Evolutionary conservation across 2,329 filamentous ascomycete genomes (phyloP).

Genomic region (Chalara sp.): DNA sequence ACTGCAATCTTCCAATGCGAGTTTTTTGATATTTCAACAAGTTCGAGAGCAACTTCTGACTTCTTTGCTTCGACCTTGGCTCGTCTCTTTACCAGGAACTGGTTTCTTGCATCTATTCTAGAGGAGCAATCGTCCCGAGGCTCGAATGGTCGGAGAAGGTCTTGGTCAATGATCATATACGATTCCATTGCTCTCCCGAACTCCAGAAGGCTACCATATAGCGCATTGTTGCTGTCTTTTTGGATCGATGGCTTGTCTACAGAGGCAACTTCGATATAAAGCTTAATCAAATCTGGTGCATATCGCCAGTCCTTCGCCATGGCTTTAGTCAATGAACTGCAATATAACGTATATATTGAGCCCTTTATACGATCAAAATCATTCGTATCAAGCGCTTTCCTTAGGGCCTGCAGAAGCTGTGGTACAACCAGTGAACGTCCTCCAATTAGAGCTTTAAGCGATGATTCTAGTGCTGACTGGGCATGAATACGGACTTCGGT

Average conservation of each 20-base stretch:
- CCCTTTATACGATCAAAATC: conserved; percentile 94
- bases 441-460: conserved; percentile 83
- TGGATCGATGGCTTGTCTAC: conserved; percentile 95
- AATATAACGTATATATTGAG: conserved; percentile 82
- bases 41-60: conserved; percentile 59
- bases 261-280: conserved; percentile 83
- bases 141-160: conserved; percentile 63
- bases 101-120: conserved; percentile 47
- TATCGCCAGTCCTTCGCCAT: conserved; percentile 91
- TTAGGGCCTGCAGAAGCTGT: conserved; percentile 71
- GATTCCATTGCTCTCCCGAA: conserved; percentile 85
- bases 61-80: conserved; percentile 79
- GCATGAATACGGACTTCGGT: conserved; percentile 94
- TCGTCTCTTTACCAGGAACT: conserved; percentile 69
- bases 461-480: conserved; percentile 86
- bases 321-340: conserved; percentile 82
- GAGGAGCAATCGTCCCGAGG: conserved; percentile 51
- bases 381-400: conserved; percentile 68
- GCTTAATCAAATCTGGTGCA: conserved; percentile 78
- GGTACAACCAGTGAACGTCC: conserved; percentile 86
- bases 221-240: conserved; percentile 71
- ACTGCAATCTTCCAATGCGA: conserved; percentile 97
- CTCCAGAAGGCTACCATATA: conserved; percentile 75
- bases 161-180: conserved; percentile 73
- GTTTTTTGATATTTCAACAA: conserved; percentile 67